Evolutionary conservation across 116 monocot genomes (phyloP).

Genomic region (Dioscorea cayenensis): DNA sequence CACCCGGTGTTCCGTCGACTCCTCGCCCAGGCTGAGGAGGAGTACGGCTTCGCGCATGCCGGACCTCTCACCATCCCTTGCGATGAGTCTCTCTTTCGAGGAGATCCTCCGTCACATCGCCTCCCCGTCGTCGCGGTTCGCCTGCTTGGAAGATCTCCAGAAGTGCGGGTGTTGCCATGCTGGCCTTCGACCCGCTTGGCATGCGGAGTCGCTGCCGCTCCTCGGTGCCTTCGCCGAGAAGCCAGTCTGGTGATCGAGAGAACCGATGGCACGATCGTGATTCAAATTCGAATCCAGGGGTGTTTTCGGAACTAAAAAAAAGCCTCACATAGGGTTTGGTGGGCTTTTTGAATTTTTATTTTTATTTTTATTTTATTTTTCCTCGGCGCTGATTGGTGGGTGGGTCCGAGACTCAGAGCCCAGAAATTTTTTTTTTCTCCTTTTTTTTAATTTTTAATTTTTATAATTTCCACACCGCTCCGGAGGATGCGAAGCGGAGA

Average conservation of each 20-base stretch:
- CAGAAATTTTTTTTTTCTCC: not conserved
- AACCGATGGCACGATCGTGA: not conserved
- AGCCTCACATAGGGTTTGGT: not conserved
- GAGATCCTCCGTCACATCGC: slow-evolving; percentile 36
- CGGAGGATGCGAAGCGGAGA: slow-evolving; percentile 5
- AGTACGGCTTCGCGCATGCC: slow-evolving; percentile 31
- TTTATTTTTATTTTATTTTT: not conserved
- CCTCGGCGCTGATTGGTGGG: not conserved
- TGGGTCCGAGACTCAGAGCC: not conserved
- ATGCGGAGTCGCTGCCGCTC: slow-evolving; percentile 8
- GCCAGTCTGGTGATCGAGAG: not conserved
- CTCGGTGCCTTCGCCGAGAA: slow-evolving; percentile 3
- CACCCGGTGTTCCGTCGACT: slow-evolving; percentile 55
- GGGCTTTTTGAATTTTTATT: not conserved
- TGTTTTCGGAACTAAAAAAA: too few species aligned
- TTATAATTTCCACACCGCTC: not conserved
- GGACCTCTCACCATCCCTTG: slow-evolving; percentile 57
- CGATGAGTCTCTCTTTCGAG: slow-evolving; percentile 42
- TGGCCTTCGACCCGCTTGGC: not conserved
- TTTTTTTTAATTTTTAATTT: not conserved
- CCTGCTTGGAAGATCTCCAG: slow-evolving; percentile 1
- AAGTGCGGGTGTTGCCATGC: slow-evolving; percentile 1
- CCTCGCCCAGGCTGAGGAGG: slow-evolving; percentile 47
- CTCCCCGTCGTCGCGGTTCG: slow-evolving; percentile 3
- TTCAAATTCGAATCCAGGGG: not conserved